Conservation (phyloP, 2,329 filamentous ascomycete species). For the Neopestalotiopsis rosae region DNA sequence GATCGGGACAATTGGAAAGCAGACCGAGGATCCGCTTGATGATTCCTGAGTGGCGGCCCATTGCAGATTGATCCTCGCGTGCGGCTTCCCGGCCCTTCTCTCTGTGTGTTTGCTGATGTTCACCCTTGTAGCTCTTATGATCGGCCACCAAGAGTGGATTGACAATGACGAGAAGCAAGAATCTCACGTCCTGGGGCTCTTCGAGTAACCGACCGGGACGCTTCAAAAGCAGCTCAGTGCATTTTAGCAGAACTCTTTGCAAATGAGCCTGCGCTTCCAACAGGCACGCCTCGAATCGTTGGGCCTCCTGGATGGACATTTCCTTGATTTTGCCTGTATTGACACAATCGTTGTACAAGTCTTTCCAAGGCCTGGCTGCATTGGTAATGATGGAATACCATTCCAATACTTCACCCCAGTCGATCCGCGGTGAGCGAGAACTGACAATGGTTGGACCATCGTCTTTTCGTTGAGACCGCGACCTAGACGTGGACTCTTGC, state of each 20-base stretch:
- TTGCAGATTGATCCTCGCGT: slow-evolving; percentile 39
- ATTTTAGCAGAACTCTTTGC: slow-evolving; percentile 75
- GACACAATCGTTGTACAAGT: slow-evolving; percentile 60
- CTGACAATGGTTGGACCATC: slow-evolving; percentile 51
- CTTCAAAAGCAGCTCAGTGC: slow-evolving; percentile 79
- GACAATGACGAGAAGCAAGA: slow-evolving; percentile 76
- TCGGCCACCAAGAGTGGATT: slow-evolving; percentile 75
- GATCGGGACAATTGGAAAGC: slow-evolving; percentile 74
- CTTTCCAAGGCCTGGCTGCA: slow-evolving; percentile 70
- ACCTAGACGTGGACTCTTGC: slow-evolving; percentile 41
- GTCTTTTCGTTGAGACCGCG: slow-evolving; percentile 39
- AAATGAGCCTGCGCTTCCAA: slow-evolving; percentile 69
- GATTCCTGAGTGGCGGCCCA: slow-evolving; percentile 79
- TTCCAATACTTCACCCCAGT: slow-evolving; percentile 72
- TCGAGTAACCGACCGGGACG: slow-evolving; percentile 74
- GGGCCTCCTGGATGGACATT: slow-evolving; percentile 42
- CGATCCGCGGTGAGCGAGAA: slow-evolving; percentile 69
- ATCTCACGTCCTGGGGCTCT: slow-evolving; percentile 74
- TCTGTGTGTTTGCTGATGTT: slow-evolving; percentile 40
- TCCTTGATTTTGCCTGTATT: slow-evolving; percentile 36
- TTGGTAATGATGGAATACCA: slow-evolving; percentile 79
- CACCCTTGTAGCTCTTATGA: slow-evolving; percentile 45
- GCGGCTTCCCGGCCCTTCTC: slow-evolving; percentile 6
- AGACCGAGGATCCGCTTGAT: slow-evolving; percentile 85
- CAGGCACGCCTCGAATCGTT: slow-evolving; percentile 52